Evolutionary conservation across 805 yeast species (phyloP), one percentile per base, ranked within the genome.

Genomic region (Candida krabiensis): DNA sequence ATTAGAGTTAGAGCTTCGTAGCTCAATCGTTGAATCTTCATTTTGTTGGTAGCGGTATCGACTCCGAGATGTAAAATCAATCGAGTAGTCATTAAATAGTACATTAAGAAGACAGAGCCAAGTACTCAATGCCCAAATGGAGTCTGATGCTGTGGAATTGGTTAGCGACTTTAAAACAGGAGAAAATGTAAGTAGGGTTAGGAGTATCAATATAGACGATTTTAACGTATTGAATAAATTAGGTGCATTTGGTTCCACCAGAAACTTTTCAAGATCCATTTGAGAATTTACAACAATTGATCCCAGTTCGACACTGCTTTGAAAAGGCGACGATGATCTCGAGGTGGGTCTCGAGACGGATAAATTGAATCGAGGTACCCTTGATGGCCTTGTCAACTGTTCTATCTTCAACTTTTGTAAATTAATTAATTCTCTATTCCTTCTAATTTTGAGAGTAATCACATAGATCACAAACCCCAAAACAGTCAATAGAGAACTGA

Each of bases 141-240:
- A 87, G 64, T 93, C 98, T 0, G 93, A 83, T 0, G 96, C 79
- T 0, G 96, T 88, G 0, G 96, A 84, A 52, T 80, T 79, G 0
- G 96, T 88, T 29, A 93, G 70, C 0, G 96, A 88, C 50, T 86
- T 84, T 34, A 93, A 71, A 1, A 93, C 91, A 0, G 99, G 99
- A 0, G 97, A 85, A 29, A 91, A 68, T 1, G 93, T 80, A 28
- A 88, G 66, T 28, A 90, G 66, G 3, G 86, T 75, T 41, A 90
- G 75, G 2, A 82, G 71, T 9, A 90, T 81, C 19, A 93, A 64
- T 3, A 78, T 41, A 2, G 87, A 75, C 1, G 95, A 83, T 58
- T 86, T 86, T 24, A 82, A 41, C 4, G 73, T 61, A 32, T 48
- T 50, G 19, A 61, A 43, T 19, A 58, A 38, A 30, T 53, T 50